Conservation (phyloP, 805 yeast genomes). For the Saturnispora silvae region DNA sequence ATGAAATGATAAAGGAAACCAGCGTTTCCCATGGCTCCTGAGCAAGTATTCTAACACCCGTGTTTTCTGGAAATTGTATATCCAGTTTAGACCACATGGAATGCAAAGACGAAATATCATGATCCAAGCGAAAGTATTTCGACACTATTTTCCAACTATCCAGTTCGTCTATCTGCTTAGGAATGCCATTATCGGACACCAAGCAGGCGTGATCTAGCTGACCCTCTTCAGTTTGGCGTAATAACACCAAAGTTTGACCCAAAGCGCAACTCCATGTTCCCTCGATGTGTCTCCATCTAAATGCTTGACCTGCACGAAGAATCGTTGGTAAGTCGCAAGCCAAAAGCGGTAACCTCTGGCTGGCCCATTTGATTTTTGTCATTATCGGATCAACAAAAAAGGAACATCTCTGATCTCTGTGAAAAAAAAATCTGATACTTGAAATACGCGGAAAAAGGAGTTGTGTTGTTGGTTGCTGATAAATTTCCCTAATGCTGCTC, state of each 20-base stretch:
- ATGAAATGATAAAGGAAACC: constrained; percentile 83
- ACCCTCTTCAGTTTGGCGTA: constrained; percentile 28
- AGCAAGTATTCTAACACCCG: constrained; percentile 63
- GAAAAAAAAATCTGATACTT: too few species aligned
- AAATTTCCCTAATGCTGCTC: too few species aligned
- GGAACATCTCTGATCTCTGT: too few species aligned
- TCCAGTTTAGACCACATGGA: constrained; percentile 35
- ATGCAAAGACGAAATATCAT: constrained; percentile 54
- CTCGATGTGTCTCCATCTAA: constrained; percentile 59
- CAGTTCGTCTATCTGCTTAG: not conserved
- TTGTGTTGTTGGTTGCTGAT: too few species aligned
- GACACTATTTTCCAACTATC: not conserved
- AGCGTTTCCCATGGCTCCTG: constrained; percentile 98
- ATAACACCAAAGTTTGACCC: constrained; percentile 48
- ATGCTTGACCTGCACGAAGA: constrained; percentile 77
- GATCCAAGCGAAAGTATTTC: constrained; percentile 63
- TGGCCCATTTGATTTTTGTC: too few species aligned
- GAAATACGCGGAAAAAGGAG: too few species aligned
- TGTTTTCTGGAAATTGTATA: constrained; percentile 14
- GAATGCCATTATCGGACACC: not conserved
- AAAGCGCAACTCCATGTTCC: constrained; percentile 58
- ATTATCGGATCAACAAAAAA: too few species aligned
- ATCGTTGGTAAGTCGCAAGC: constrained; percentile 41
- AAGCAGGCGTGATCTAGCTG: not conserved
- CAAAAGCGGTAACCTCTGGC: too few species aligned